A percentile compares a stretch with the other conserved stretches of the same genome.
These are phyloP conservation scores for Alternaria solani DNA, from an alignment of 2,329 filamentous ascomycete species.

Conservation along the genomic window DNA sequence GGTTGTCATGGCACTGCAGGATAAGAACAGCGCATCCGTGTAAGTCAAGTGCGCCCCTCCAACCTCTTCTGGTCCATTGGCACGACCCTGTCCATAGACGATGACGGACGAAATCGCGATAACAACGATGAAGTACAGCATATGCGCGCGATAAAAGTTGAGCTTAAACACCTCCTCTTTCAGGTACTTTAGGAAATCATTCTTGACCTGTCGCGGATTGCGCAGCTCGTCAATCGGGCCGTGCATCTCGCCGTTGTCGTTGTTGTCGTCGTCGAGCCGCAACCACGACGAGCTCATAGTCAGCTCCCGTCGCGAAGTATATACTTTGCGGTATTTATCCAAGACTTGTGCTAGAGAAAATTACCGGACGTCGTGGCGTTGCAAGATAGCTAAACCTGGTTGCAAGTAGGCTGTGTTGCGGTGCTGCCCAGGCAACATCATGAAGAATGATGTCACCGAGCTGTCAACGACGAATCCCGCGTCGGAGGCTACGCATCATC, in stretches of 20 bases:
- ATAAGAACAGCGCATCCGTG: slow-evolving; percentile 39
- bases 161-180: slow-evolving; percentile 25
- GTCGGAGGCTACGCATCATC: not conserved
- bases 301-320: not conserved
- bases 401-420: slow-evolving; percentile 3
- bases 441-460: slow-evolving; percentile 12
- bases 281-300: slow-evolving; percentile 14
- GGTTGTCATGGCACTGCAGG: slow-evolving; percentile 44
- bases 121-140: slow-evolving; percentile 41
- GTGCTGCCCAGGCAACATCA: not conserved
- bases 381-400: not conserved
- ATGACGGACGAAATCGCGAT: slow-evolving; percentile 39
- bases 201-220: slow-evolving; percentile 25
- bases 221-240: slow-evolving; percentile 29
- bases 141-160: slow-evolving; percentile 40
- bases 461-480: slow-evolving; percentile 2
- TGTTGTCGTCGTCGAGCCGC: slow-evolving; percentile 11
- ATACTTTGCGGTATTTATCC: slow-evolving; percentile 4
- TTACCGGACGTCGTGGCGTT: not conserved
- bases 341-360: not conserved
- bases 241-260: slow-evolving; percentile 12
- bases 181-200: slow-evolving; percentile 29
- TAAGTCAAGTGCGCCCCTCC: slow-evolving; percentile 31
- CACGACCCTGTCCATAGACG: slow-evolving; percentile 40
- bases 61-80: slow-evolving; percentile 31